Base-by-base conservation (phyloP, 352 stramenopile species). In the Globisporangium abappressorium region DNA sequence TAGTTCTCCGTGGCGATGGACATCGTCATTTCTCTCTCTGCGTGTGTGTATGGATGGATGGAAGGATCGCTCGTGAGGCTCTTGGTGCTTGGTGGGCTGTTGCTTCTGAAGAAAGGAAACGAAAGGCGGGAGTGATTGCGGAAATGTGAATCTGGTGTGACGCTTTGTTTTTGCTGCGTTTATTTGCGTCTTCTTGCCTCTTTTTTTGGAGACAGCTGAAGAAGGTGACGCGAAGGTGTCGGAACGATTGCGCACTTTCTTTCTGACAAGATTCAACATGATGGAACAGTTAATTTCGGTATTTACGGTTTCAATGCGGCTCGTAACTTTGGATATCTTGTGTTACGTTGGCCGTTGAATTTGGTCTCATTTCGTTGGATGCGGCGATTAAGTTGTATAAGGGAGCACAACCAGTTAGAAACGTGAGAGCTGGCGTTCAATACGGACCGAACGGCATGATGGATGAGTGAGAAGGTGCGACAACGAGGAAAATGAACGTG, bases 1-100 rank as follows among this genome's bases (percentile, higher is more conserved):
- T 67, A 62, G 38, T 28, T 62, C 38, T 71, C 66, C 4, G 53
- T 46, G n/a, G 59, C 24, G n/a, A 71, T 46, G 38, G 59, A 60
- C 20, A 59, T 64, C 59, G 61, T 64, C 57, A 65, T 70, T 5
- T 22, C 41, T 49, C 15, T 20, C 18, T 20, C 8, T 5, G 41
- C 5, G 24, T 41, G 33, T 26, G 14, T 12, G 53, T 38, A 20
- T 38, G 28, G 34, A 20, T 38, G 28, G 34, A 26, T 26, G 24
- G 24, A 26, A 26, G 24, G 24, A 11, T 22, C 28, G 18, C 6
- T 46, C 9, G 54, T 33, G 51, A 20, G 9, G 15, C 12, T 46
- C 38, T 57, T 58, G 53, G 2, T 57, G 51, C 55, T 60, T 60
- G 28, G 55, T 60, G 55, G 54, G 20, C 15, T 43, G 34, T 4